Conservation (phyloP, 2,329 filamentous ascomycete genomes). For the Tolypocladium capitatum region DNA sequence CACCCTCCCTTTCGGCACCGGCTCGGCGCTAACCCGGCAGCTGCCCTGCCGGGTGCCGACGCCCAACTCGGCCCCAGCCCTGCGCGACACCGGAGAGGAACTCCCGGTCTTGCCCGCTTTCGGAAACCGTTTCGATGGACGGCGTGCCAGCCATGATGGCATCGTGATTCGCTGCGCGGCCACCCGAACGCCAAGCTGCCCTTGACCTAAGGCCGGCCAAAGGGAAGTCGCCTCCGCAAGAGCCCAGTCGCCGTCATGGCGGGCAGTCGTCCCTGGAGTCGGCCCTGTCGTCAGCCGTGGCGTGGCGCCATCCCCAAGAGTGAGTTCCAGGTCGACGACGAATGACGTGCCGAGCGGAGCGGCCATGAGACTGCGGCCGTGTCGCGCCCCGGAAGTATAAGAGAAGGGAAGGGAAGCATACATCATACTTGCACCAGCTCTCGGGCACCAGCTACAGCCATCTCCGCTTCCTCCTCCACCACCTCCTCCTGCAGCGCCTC, state of each 20-base stretch:
- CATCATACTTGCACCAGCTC: not conserved
- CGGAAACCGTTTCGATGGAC: not conserved
- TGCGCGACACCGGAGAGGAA: too few species aligned
- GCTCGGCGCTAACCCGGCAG: not conserved
- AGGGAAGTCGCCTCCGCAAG: not conserved
- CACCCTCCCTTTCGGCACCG: not conserved
- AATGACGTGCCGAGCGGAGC: not conserved
- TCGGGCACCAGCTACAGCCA: not conserved
- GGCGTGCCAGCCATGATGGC: too few species aligned
- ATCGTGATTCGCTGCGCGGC: not conserved
- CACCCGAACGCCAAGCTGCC: not conserved
- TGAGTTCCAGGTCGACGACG: too few species aligned
- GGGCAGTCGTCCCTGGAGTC: too few species aligned
- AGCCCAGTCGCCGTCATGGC: not conserved
- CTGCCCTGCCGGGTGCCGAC: not conserved
- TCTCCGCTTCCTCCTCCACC: not conserved
- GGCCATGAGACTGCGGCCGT: not conserved
- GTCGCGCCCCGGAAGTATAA: not conserved
- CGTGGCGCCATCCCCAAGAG: too few species aligned
- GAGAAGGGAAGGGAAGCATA: not conserved
- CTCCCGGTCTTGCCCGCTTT: not conserved
- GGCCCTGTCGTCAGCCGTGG: too few species aligned
- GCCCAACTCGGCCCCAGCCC: too few species aligned
- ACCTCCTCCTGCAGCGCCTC: not conserved
- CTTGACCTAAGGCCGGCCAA: too few species aligned